Evolutionary conservation across 345 rosid species (phyloP), one percentile per base, ranked within the genome.

Genomic region (Gossypioides kirkii): DNA sequence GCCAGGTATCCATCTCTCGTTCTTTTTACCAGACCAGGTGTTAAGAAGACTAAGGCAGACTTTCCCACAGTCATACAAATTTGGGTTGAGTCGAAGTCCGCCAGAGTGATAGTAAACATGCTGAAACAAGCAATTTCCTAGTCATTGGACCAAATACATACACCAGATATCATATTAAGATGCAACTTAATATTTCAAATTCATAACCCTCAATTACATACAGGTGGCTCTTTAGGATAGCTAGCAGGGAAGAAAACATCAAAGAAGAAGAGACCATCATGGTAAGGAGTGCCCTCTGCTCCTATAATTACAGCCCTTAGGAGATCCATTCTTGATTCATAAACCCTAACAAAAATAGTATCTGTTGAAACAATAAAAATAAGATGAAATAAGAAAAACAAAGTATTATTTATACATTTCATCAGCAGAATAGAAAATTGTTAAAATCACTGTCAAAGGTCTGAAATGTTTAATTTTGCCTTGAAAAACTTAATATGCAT

Each of bases 211-310:
- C 52, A 73, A 61, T 66, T 42, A 82, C 84, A 61, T 86, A 90
- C 97, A 63, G 97, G 98, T 14, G 98, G 97, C n/a, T 46, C 80
- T 76, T 73, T 73, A 67, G 98, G 98, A 78, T 90, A 94, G 73
- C 75, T 76, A 61, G 80, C 64, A 58, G 97, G 98, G 81, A 94
- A 94, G 87, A 73, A 86, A 73, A 94, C 77, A 76, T 94, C 98
- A 76, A 92, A 92, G 85, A 92, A 94, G 80, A 87, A 94, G 53
- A 94, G 91, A 79, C 98, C 97, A 58, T 94, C 97, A 56, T 92
- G 97, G 80, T 94, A 94, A 23, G 98, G 98, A 77, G 98, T 94
- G 68, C 92, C 97, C 72, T 89, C 91, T 16, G 97, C 95, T 83
- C 97, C 98, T 14, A 90, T 75, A 63, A 94, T 91, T 60, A 89